Evolutionary conservation across 441 rosid species (phyloP), one percentile per base, ranked within the genome.

Genomic region (Isatis lusitanica): DNA sequence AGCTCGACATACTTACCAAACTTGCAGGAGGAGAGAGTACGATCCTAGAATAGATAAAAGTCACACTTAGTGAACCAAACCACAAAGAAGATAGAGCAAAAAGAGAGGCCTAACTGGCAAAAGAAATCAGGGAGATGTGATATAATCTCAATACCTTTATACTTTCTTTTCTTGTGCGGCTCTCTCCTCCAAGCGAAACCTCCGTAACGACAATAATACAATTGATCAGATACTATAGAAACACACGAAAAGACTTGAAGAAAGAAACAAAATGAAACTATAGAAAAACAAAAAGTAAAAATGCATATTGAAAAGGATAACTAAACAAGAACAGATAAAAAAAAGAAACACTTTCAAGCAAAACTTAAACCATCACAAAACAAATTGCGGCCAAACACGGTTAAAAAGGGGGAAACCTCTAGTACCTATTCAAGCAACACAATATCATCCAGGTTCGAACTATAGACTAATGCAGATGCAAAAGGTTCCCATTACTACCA

Each of bases 221-320:
- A 86, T 84, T 86, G 73, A 86, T 87, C 91, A 92, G 87, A 89
- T 76, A 80, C 38, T 70, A 90, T 76, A 44, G 67, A 86, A 61
- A 74, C 11, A 66, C 60, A 64, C 18, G 4, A 17, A 8, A 46
- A 52, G 55, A 67, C 55, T 43, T 47, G 65, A 53, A 17, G 28
- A 52, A 28, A 39, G 6, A 31, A 36, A 21, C 7, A 43, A 17
- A 24, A 24, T 15, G 38, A 24, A 47, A 38, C 35, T 16, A 31
- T 26, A 52, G 24, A 43, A 16, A 10, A 53, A 51, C 4, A 2
- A 24, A 31, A 2, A 3, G 4, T 17, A 9, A 35, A 33, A 36
- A 57, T 33, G n/a, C 42, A 24, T 12, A 15, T 5, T 28, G 7
- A 48, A 11, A 69, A 4, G 38, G 24, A 38, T 21, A n/a, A 6